phyloP scores from a whole-genome alignment of 2,329 filamentous ascomycete species.

The Neonectria sp. region DNA sequence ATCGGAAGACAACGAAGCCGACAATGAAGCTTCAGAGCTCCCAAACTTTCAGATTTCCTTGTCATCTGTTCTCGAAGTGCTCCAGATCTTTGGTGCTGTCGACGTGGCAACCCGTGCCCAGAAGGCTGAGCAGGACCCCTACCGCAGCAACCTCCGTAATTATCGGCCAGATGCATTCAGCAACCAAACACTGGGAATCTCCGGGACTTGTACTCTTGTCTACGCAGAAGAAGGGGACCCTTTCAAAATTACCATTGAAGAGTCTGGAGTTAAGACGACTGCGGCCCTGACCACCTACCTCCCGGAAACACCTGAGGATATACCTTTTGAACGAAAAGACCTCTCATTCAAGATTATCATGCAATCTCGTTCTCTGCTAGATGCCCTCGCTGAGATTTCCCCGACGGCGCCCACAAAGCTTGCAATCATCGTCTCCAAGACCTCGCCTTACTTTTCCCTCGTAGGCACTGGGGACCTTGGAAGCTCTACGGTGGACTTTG shows the following conservation, averaged over 20 bases:
- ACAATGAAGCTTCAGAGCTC: constrained; percentile 60
- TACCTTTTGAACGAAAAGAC: constrained; percentile 87
- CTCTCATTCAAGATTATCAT: constrained; percentile 96
- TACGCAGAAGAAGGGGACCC: constrained; percentile 83
- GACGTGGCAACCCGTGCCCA: constrained; percentile 73
- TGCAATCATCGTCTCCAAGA: constrained; percentile 75
- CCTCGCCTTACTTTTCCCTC: constrained; percentile 81
- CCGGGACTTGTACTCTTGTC: constrained; percentile 87
- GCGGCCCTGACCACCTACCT: constrained; percentile 93
- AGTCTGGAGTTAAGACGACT: constrained; percentile 88
- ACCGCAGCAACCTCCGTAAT: constrained; percentile 73
- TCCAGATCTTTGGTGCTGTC: constrained; percentile 95
- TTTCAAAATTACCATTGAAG: constrained; percentile 88
- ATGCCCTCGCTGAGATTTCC: constrained; percentile 79
- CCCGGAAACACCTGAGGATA: constrained; percentile 81
- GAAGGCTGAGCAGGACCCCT: constrained; percentile 72
- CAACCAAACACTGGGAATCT: constrained; percentile 85
- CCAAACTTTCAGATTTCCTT: constrained; percentile 91
- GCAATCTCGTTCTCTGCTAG: constrained; percentile 80
- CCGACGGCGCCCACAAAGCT: constrained; percentile 81
- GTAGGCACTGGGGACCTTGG: constrained; percentile 73
- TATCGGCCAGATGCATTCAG: constrained; percentile 83
- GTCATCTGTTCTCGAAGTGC: constrained; percentile 88
- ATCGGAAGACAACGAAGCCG: constrained; percentile 56
- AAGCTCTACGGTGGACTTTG: constrained; percentile 77